These are phyloP conservation scores for Meripilus lineatus DNA, from an alignment of 1,284 basidiomycete species.

Conservation along the genomic window DNA sequence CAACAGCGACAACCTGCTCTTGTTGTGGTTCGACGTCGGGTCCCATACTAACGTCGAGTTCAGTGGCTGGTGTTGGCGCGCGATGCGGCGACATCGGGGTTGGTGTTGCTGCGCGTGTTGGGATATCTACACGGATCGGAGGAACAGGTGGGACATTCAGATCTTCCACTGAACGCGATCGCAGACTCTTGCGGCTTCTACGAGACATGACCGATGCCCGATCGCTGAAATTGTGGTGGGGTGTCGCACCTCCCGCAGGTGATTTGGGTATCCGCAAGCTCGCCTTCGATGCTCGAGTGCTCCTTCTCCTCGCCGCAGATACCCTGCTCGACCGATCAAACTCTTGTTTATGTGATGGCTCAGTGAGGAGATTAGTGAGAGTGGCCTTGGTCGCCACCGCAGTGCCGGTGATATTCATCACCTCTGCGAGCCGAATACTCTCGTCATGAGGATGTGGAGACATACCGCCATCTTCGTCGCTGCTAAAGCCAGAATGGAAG, in stretches of 20 bases:
- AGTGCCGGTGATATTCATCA: conserved; percentile 29
- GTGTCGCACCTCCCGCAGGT: conserved; percentile 12
- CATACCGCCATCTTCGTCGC: conserved; percentile 32
- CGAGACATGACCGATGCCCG: conserved; percentile 13
- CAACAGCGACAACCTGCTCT: no score
- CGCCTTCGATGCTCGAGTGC: conserved; percentile 50
- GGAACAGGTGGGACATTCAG: conserved; percentile 17
- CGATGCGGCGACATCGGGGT: no score
- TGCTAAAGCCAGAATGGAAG: conserved; percentile 25
- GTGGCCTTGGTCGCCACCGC: conserved; percentile 29
- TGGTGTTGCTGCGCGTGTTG: no score
- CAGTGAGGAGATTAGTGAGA: conserved; percentile 21
- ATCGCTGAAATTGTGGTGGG: conserved; percentile 7
- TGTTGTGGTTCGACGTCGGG: no score
- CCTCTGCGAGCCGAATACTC: conserved; percentile 25
- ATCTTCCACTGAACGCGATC: conserved; percentile 9
- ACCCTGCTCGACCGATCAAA: conserved; percentile 33
- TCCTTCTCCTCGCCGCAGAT: conserved; percentile 54
- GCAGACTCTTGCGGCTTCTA: conserved; percentile 20
- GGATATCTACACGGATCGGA: neutral
- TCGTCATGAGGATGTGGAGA: conserved; percentile 23
- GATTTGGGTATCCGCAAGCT: conserved; percentile 48
- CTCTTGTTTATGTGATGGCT: no score
- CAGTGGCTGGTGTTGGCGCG: no score
- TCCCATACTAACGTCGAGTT: no score